These are phyloP conservation scores for Aspergillus amoenus DNA, from an alignment of 2,329 filamentous ascomycete species.

Conservation along the genomic window DNA sequence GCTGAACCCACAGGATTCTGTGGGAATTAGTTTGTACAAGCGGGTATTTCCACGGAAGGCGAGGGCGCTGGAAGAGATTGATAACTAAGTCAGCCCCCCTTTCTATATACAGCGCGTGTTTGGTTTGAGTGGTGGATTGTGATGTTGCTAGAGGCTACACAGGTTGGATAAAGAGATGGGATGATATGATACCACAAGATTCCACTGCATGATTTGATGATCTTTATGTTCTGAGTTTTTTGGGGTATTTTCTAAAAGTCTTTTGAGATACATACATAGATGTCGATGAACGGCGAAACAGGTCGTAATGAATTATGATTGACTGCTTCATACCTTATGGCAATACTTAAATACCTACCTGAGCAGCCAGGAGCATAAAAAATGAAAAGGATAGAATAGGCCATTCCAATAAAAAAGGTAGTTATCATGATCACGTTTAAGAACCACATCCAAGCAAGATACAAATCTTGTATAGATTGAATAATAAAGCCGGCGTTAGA, in stretches of 20 bases:
- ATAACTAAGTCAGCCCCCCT: neutral
- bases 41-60: slow-evolving; percentile 76
- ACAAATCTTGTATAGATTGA: neutral
- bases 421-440: neutral
- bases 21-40: slow-evolving; percentile 89
- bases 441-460: neutral
- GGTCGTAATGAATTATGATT: slow-evolving; percentile 6
- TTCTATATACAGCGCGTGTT: neutral
- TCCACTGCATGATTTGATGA: slow-evolving; percentile 25
- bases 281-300: neutral
- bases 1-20: slow-evolving; percentile 92
- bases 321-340: neutral
- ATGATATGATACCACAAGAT: slow-evolving; percentile 32
- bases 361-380: neutral
- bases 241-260: neutral
- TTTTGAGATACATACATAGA: slow-evolving; percentile 4
- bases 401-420: neutral
- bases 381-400: neutral
- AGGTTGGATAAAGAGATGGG: slow-evolving; percentile 3
- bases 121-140: slow-evolving; percentile 5
- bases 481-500: neutral
- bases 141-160: neutral
- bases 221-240: slow-evolving; percentile 6
- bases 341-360: neutral
- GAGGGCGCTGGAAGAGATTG: slow-evolving; percentile 42